phyloP scores from a whole-genome alignment of 139 green algal genomes.

The Spirogloea muscicola region DNA sequence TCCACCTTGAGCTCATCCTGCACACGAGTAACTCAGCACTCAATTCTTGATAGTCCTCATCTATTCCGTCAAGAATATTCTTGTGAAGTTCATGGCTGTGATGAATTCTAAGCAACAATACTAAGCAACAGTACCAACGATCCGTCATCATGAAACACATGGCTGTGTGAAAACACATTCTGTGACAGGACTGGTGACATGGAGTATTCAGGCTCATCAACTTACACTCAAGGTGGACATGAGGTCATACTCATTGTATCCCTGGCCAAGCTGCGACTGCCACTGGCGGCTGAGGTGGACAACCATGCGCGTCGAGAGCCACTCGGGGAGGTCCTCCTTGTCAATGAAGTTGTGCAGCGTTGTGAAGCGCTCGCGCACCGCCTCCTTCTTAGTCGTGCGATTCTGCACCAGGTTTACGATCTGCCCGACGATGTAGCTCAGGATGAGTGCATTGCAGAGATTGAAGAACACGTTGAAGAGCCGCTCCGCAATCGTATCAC shows the following conservation, averaged over 20 bases:
- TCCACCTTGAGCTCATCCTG: neutral
- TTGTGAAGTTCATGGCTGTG: neutral
- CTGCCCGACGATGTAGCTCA: slow-evolving; percentile 2
- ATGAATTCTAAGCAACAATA: too few species aligned
- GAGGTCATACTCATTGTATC: neutral
- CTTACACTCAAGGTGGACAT: slow-evolving; percentile 2
- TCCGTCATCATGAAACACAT: too few species aligned
- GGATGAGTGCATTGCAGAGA: neutral
- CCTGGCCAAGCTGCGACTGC: neutral
- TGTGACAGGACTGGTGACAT: neutral
- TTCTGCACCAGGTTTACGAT: neutral
- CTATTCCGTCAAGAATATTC: too few species aligned
- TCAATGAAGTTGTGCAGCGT: slow-evolving; percentile 9
- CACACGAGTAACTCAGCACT: neutral
- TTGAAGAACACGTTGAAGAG: neutral
- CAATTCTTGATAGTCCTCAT: too few species aligned
- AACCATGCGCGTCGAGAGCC: slow-evolving; percentile 10
- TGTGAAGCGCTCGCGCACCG: neutral
- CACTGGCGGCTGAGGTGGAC: slow-evolving; percentile 8
- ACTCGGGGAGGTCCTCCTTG: slow-evolving; percentile 4
- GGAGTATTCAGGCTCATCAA: too few species aligned
- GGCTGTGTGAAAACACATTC: neutral
- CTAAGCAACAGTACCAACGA: too few species aligned
- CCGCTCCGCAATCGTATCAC: neutral
- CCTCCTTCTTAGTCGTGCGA: neutral